Conservation (phyloP, 2,329 filamentous ascomycete genomes). For the Fusarium sacchari region DNA sequence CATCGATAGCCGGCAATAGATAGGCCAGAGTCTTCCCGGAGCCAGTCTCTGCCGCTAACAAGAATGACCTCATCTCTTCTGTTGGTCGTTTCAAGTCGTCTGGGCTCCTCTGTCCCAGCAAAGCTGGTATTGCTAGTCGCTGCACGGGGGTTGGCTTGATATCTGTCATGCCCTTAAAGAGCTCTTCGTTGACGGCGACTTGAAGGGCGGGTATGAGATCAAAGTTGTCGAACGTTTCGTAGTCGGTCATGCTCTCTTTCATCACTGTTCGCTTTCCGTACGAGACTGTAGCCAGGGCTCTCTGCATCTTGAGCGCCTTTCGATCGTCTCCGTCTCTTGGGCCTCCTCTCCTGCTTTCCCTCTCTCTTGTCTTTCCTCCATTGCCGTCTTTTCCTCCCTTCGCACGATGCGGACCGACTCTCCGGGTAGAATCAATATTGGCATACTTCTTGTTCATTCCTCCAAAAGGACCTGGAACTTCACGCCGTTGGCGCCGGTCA, state of each 20-base stretch:
- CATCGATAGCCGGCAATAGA: slow-evolving; percentile 83
- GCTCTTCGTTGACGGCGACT: slow-evolving; percentile 76
- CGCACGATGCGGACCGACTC: slow-evolving; percentile 26
- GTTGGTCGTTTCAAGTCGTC: slow-evolving; percentile 46
- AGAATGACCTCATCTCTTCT: slow-evolving; percentile 64
- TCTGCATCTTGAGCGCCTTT: slow-evolving; percentile 96
- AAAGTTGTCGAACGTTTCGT: slow-evolving; percentile 85
- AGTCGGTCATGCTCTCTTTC: slow-evolving; percentile 67
- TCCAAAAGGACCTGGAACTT: slow-evolving; percentile 60
- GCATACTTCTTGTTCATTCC: slow-evolving; percentile 67
- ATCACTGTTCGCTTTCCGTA: slow-evolving; percentile 71
- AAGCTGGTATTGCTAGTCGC: slow-evolving; percentile 83
- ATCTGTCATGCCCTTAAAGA: slow-evolving; percentile 77
- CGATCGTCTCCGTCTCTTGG: slow-evolving; percentile 51
- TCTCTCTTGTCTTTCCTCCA: slow-evolving; percentile 40
- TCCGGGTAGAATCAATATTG: slow-evolving; percentile 46
- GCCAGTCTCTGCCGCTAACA: slow-evolving; percentile 94
- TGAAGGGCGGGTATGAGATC: slow-evolving; percentile 77
- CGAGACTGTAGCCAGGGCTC: slow-evolving; percentile 76
- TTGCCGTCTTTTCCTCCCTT: slow-evolving; percentile 28
- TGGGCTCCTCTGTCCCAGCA: slow-evolving; percentile 67
- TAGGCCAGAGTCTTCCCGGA: slow-evolving; percentile 98
- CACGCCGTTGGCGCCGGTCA: slow-evolving; percentile 51
- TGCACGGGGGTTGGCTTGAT: slow-evolving; percentile 89
- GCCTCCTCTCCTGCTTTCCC: slow-evolving; percentile 50